A percentile compares a stretch with the other conserved stretches of the same genome.
phyloP scores from a whole-genome alignment of 2,329 filamentous ascomycete genomes.

The Colletotrichum siamense region DNA sequence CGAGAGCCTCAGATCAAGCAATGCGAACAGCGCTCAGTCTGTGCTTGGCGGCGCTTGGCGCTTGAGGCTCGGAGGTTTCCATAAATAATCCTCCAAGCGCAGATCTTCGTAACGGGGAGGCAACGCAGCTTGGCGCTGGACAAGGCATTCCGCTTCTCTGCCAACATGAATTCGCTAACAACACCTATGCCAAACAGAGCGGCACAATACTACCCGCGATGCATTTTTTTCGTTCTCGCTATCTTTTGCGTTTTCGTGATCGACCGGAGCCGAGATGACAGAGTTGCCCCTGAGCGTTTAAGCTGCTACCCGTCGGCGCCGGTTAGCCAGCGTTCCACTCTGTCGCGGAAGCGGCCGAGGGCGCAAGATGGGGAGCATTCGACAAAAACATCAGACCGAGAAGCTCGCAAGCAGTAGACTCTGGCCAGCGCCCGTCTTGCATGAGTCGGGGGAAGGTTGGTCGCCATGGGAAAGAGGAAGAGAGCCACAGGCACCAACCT shows the following conservation, averaged over 20 bases:
- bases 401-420: background rate
- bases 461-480: background rate
- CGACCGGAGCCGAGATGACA: constrained; percentile 6
- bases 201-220: background rate
- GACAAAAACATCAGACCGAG: background rate
- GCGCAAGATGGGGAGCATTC: background rate
- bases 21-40: background rate
- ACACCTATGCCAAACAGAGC: background rate
- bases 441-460: background rate
- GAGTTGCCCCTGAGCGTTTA: constrained; percentile 5
- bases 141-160: background rate
- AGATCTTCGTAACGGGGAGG: background rate
- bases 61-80: background rate
- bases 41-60: constrained; percentile 10
- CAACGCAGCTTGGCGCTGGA: background rate
- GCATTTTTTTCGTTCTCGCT: background rate
- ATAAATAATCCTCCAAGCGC: background rate
- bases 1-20: background rate
- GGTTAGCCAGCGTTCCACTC: background rate
- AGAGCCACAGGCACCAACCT: background rate
- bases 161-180: background rate
- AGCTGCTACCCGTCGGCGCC: background rate
- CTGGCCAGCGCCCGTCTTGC: background rate
- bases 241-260: background rate
- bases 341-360: constrained; percentile 10